Base-by-base conservation (phyloP, 768 basidiomycete species). In the Bullera alba region DNA sequence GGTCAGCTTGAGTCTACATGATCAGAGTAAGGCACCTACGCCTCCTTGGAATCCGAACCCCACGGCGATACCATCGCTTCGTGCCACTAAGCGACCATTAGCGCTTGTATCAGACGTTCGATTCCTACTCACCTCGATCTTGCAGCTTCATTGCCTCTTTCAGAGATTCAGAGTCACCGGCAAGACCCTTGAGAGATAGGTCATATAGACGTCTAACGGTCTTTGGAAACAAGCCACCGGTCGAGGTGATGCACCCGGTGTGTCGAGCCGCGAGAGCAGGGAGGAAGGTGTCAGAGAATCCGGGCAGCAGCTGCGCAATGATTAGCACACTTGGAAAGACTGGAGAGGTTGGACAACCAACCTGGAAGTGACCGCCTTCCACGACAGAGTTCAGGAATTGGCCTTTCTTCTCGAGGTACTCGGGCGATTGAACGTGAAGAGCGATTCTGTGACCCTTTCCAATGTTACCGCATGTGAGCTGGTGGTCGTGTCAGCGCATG, bases 401-500 rank as follows among this genome's bases (percentile, higher is more conserved):
- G 8, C 47, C 58, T 38, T 61, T 65, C 38, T 54, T 56, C 25
- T 61, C 42, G 29, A 66, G 57, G 65, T 69, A 75, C 25, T 57
- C 67, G 16, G 57, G 53, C 15, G 66, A 62, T 46, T 72, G 67
- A 28, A 69, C 80, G 28, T 78, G 75, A 3, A 81, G 79, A 12
- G 83, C 79, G 37, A 90, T 76, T 16, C 87, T 82, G 47, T 84
- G 81, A 38, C 87, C 80, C 70, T 89, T 91, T 19, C 87, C 86
- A 50, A 91, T 81, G 59, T 82, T 84, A 4, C 84, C 87, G 67
- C 87, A 89, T 27, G 88, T 89, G 21, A 91, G 77, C 73, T 86
- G 42, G 26, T 4, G n/a, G 22, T 34, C 29, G 17, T 34, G 8
- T 15, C 16, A 15, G 8, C 19, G n/a, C 10, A 12, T 21, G 27